Base-by-base conservation (phyloP, 257 asterid species). In the Capsicum rhomboideum region DNA sequence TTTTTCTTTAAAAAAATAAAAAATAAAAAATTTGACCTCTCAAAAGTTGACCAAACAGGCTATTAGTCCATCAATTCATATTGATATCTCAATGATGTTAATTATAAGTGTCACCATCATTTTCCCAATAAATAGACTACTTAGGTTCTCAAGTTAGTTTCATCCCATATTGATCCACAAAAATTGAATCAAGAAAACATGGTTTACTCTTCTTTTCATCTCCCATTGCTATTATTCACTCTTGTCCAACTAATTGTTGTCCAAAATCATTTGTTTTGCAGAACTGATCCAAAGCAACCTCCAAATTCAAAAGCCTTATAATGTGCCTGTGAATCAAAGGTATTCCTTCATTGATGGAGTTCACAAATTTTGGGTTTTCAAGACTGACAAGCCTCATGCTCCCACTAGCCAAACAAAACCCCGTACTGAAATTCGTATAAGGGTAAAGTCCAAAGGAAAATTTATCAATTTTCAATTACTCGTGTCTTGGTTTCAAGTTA, bases 351-450 rank as follows among this genome's bases (percentile, higher is more conserved):
- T 80, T 31, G 52, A 86, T 84, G 87, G 85, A 59, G 82, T 84
- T 42, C 85, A 74, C 58, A 84, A 29, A 37, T 17, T 86, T 17
- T 84, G 87, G 89, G 87, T 86, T 66, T 85, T 52, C 37, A 42
- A 77, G 12, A 80, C 81, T 2, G 89, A 87, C 58, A 87, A 87
- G 17, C 85, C 87, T 81, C 78, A 84, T 37, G 59, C 49, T 6
- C 29, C 34, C 5, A 52, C 71, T 54, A 87, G 86, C 52, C 78
- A 34, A 17, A 85, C 88, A 16, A 82, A 55, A 28, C 82, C 89
- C 0, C 89, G 85, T 3, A 72, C 37, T 17, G 87, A 84, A 74
- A 67, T 84, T 54, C 85, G 82, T 20, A 82, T 81, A 13, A 50
- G 55, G 17, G 86, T 81, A 84, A 84, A 63, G 44, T 17, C 1